Evolutionary conservation across 2,329 filamentous ascomycete species (phyloP), one percentile per base, ranked within the genome.

Genomic region (Fusarium chaquense): DNA sequence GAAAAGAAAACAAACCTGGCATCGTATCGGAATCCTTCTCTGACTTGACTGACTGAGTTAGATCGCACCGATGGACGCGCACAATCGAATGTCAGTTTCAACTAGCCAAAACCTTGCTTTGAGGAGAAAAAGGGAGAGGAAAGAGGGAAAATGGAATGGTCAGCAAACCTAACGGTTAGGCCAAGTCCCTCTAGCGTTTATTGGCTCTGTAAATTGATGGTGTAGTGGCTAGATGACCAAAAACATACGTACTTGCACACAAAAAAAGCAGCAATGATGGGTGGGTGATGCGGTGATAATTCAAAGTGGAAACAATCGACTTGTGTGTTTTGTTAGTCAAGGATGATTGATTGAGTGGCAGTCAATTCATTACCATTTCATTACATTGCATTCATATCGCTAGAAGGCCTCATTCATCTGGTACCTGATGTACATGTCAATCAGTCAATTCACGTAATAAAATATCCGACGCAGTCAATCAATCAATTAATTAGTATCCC

Each of bases 251-350:
- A 36, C 35, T 24, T 50, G 51, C 20, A 26, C 36, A 18, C 55
- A 54, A 47, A 62, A 54, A 51, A 63, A 60, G 67, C 50, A 68
- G 40, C 26, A 70, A 70, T 70, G 67, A 70, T 70, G 67, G 67
- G 35, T 70, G 54, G 46, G 67, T 70, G 67, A 70, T 55, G 67
- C 68, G 62, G 67, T 67, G 57, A 22, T 5, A 26, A 53, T 53
- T 28, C 22, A 36, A 45, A 45, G 32, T 28, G 35, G 35, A 38
- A 70, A 50, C 33, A 60, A 50, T 46, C 43, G 57, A 52, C 51
- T 40, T 36, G 24, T 30, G 5, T 35, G 45, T 35, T 16, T 8
- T 7, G 4, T 6, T 15, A 8, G 53, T 43, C 58, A 50, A 57
- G 15, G 40, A 41, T 24, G 13, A 22, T 38, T 11, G 30, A 32